Evolutionary conservation across 2,329 filamentous ascomycete genomes (phyloP).

Genomic region (Aureobasidium namibiae): DNA sequence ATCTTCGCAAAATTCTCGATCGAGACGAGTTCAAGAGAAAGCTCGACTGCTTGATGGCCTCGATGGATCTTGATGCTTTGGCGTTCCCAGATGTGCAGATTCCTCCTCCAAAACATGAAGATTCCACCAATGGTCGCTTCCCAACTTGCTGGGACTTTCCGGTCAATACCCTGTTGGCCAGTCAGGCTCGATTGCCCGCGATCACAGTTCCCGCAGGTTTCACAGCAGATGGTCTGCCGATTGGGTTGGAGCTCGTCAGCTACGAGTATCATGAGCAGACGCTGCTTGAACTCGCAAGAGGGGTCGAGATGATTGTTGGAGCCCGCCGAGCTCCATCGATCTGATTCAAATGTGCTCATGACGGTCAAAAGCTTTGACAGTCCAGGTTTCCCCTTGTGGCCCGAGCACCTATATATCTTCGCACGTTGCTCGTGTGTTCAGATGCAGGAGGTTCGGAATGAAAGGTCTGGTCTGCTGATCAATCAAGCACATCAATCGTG

Average conservation of each 20-base stretch:
- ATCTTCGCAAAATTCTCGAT: not conserved
- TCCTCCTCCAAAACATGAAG: not conserved
- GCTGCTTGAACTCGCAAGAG: not conserved
- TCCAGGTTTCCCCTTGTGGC: no score
- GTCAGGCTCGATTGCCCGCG: not conserved
- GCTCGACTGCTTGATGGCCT: not conserved
- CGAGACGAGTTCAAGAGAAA: not conserved
- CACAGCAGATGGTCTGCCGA: not conserved
- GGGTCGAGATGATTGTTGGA: not conserved
- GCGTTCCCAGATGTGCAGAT: constrained; percentile 4
- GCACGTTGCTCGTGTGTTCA: no score
- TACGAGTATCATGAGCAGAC: not conserved
- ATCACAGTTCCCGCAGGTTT: constrained; percentile 4
- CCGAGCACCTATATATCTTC: no score
- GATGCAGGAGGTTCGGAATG: no score
- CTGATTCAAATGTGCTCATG: no score
- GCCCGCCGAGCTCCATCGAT: not conserved
- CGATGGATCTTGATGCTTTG: not conserved
- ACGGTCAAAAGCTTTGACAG: no score
- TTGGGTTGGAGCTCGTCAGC: constrained; percentile 3
- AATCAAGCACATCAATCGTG: not conserved
- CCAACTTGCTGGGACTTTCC: not conserved
- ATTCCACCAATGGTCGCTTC: not conserved
- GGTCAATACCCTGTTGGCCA: not conserved
- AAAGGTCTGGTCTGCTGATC: not conserved